Conservation (phyloP, 2,329 filamentous ascomycete species). For the Xylogone sp. region DNA sequence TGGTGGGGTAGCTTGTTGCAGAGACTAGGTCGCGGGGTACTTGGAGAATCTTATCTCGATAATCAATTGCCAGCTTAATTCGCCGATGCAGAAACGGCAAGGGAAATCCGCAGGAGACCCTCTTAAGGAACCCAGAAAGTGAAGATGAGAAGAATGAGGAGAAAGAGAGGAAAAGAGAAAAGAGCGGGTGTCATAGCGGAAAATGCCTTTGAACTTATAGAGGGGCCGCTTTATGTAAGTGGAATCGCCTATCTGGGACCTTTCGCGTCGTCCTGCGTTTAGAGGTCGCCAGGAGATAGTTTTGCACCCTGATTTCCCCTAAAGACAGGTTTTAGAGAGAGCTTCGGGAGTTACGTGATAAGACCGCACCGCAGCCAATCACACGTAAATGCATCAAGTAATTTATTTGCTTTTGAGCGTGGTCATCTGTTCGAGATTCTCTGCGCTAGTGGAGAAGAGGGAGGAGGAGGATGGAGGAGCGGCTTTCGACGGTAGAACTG, state of each 20-base stretch:
- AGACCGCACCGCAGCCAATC: neutral
- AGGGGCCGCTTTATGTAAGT: neutral
- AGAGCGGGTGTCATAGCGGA: neutral
- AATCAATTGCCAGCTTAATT: too few species aligned
- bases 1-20: slow-evolving; percentile 3
- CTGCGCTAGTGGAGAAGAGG: too few species aligned
- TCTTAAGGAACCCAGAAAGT: neutral
- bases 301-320: neutral
- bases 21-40: neutral
- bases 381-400: neutral
- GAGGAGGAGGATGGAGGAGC: too few species aligned
- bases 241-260: neutral
- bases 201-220: neutral
- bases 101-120: neutral
- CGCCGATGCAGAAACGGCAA: neutral
- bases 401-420: neutral
- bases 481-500: too few species aligned
- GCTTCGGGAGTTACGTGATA: neutral
- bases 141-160: neutral
- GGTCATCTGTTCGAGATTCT: neutral
- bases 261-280: too few species aligned
- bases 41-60: too few species aligned
- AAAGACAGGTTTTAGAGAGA: neutral
- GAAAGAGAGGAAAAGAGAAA: neutral
- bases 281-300: too few species aligned